phyloP scores from a whole-genome alignment of 1,139 yeast genomes.

The Suhomyces taliae region DNA sequence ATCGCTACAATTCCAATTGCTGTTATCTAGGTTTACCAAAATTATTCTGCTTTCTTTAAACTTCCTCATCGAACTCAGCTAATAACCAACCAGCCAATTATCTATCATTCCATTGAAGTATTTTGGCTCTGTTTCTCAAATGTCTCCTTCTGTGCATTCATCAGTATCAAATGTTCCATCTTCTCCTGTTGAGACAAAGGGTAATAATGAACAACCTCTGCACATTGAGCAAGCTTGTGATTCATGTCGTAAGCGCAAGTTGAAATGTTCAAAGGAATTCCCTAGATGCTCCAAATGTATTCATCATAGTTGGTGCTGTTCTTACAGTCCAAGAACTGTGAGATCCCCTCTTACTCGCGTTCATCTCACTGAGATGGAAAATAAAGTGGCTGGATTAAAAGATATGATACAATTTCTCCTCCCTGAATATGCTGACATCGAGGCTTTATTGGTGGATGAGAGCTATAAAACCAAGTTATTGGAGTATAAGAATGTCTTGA shows the following conservation, averaged over 20 bases:
- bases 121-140: neutral
- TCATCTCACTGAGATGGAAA: slow-evolving; percentile 75
- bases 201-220: slow-evolving; percentile 5
- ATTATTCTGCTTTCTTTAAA: neutral
- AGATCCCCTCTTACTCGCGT: slow-evolving; percentile 83
- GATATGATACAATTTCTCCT: slow-evolving; percentile 45
- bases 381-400: slow-evolving; percentile 57
- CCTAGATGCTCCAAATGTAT: slow-evolving; percentile 80
- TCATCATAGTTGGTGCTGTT: slow-evolving; percentile 71
- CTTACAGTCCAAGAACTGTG: slow-evolving; percentile 73
- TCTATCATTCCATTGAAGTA: neutral
- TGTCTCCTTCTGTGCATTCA: neutral
- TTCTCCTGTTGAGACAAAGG: slow-evolving; percentile 8
- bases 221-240: slow-evolving; percentile 55
- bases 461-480: slow-evolving; percentile 24
- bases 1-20: slow-evolving; percentile 5
- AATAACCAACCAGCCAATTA: neutral
- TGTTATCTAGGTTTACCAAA: neutral
- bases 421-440: slow-evolving; percentile 28
- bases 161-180: slow-evolving; percentile 2
- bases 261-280: slow-evolving; percentile 60
- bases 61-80: neutral
- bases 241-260: slow-evolving; percentile 57
- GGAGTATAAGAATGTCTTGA: slow-evolving; percentile 16
- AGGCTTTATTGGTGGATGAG: slow-evolving; percentile 24